A percentile compares a stretch with the other conserved stretches of the same genome.
phyloP scores from a whole-genome alignment of 768 basidiomycete species.

The Pisolithus sp. region DNA sequence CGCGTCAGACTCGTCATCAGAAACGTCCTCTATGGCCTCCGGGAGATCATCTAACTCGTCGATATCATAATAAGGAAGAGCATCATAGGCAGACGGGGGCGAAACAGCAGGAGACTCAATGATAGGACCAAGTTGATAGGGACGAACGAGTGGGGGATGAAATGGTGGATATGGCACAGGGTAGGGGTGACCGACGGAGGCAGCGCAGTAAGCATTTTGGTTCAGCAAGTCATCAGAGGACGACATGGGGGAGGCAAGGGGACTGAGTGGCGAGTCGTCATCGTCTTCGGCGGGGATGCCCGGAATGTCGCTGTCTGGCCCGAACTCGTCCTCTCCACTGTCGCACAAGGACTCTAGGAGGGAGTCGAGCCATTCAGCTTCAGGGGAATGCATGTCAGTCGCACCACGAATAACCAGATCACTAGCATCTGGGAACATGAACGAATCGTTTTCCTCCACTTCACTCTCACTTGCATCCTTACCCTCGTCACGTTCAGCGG shows the following conservation, averaged over 20 bases:
- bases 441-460: constrained; percentile 50
- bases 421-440: constrained; percentile 77
- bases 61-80: constrained; percentile 56
- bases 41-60: constrained; percentile 68
- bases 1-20: constrained; percentile 79
- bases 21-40: constrained; percentile 78
- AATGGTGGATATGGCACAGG: constrained; percentile 63
- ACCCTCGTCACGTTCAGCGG: constrained; percentile 30
- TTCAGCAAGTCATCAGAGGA: constrained; percentile 69
- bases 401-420: constrained; percentile 37
- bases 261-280: constrained; percentile 51
- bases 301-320: constrained; percentile 38
- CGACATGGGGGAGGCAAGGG: constrained; percentile 62
- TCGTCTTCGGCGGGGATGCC: constrained; percentile 54
- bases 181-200: constrained; percentile 47
- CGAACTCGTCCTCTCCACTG: constrained; percentile 60
- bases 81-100: constrained; percentile 34
- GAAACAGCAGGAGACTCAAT: constrained; percentile 39
- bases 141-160: constrained; percentile 49
- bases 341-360: constrained; percentile 69
- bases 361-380: constrained; percentile 80
- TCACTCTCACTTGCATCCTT: constrained; percentile 43
- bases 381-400: constrained; percentile 41
- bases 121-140: constrained; percentile 43
- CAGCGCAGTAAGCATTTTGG: constrained; percentile 43